Evolutionary conservation across 306 rosid species (phyloP).

Genomic region (Quercus parvula): DNA sequence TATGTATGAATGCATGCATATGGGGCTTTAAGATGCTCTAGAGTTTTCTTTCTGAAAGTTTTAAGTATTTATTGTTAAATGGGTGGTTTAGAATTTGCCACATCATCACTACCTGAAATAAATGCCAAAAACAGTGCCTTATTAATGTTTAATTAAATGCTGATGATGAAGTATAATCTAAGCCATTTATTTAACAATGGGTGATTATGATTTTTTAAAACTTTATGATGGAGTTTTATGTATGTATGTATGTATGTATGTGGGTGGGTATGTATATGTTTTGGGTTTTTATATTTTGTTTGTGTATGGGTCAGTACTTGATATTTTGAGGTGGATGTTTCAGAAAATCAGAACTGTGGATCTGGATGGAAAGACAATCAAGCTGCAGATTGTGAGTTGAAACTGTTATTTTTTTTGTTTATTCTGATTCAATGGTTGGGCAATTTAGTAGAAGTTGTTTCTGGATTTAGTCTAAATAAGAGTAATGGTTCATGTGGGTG

Average conservation of each 20-base stretch:
- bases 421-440: neutral
- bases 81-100: too few relatives aligned
- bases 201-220: too few relatives aligned
- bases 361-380: slow-evolving; percentile 81
- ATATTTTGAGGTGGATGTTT: neutral
- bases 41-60: too few relatives aligned
- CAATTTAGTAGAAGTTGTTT: neutral
- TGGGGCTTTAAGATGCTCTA: too few relatives aligned
- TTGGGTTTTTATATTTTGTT: neutral
- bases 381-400: slow-evolving; percentile 91
- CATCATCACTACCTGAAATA: too few relatives aligned
- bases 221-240: too few relatives aligned
- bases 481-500: neutral
- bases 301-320: neutral
- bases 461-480: neutral
- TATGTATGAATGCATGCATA: neutral
- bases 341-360: slow-evolving; percentile 98
- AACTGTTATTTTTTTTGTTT: neutral
- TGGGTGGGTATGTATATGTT: neutral
- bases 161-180: too few relatives aligned
- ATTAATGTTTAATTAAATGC: too few relatives aligned
- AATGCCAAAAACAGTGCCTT: too few relatives aligned
- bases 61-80: too few relatives aligned
- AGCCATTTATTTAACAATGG: too few relatives aligned
- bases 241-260: neutral